These are phyloP conservation scores for Rhizophagus sp. DNA, from an alignment of 192 early-diverging fungal genomes.

Conservation along the genomic window DNA sequence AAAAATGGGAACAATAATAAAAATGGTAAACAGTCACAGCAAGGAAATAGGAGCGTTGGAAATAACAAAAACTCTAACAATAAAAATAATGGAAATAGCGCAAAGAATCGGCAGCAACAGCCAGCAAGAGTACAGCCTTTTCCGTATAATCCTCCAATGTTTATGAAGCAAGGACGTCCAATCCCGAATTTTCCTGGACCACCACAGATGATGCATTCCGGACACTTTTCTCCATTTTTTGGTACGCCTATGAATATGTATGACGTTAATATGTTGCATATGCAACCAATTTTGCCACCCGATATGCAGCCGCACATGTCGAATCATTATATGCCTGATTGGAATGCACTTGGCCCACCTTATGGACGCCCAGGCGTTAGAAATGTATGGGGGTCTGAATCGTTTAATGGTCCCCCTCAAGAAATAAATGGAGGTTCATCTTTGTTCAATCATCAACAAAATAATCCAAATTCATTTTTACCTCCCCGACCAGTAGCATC, in stretches of 20 bases:
- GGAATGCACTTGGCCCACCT: slow-evolving; percentile 8
- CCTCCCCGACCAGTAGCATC: not conserved
- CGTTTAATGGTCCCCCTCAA: slow-evolving; percentile 2
- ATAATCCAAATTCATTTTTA: slow-evolving; percentile 5
- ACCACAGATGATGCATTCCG: not conserved
- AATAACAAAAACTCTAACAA: slow-evolving; percentile 22
- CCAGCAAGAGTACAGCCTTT: slow-evolving; percentile 10
- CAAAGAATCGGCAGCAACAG: slow-evolving; percentile 10
- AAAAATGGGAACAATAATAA: slow-evolving; percentile 6
- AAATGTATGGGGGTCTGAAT: slow-evolving; percentile 17
- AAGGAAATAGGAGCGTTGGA: slow-evolving; percentile 1
- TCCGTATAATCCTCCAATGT: slow-evolving; percentile 7
- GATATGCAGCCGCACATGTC: slow-evolving; percentile 1
- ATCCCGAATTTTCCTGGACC: slow-evolving; percentile 10
- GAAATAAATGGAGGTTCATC: not conserved
- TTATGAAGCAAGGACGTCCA: slow-evolving; percentile 18
- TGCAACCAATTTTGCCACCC: slow-evolving; percentile 11
- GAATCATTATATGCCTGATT: slow-evolving; percentile 12
- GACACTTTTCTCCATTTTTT: slow-evolving; percentile 8
- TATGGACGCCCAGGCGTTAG: slow-evolving; percentile 5
- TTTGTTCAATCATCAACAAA: not conserved
- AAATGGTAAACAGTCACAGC: slow-evolving; percentile 16
- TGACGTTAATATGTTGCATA: not conserved
- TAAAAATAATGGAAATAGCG: slow-evolving; percentile 18
- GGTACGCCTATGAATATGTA: not conserved